Percentiles rank a stretch among this genome's conserved stretches.
These are phyloP conservation scores for Cryphonectria carpinicola DNA, from an alignment of 2,329 filamentous ascomycete species.

Conservation along the genomic window DNA sequence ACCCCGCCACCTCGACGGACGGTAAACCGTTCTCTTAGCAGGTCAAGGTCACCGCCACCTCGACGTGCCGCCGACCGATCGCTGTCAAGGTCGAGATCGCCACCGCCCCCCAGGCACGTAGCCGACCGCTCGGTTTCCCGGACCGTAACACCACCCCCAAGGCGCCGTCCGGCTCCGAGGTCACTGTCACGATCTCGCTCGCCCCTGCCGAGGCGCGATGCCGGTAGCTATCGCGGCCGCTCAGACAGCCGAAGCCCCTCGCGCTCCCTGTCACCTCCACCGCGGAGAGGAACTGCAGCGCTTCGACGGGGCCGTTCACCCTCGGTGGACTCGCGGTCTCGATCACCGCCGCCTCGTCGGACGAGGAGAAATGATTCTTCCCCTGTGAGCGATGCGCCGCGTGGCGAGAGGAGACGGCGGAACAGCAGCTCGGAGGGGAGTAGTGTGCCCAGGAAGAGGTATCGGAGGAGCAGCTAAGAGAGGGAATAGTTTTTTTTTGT, in stretches of 20 bases:
- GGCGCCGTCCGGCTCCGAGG: constrained; percentile 1
- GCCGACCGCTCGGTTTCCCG: constrained; percentile 15
- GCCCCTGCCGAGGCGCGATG: constrained; percentile 22
- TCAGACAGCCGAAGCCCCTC: constrained; percentile 23
- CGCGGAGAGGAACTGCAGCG: constrained; percentile 9
- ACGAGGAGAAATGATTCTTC: constrained; percentile 21
- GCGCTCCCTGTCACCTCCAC: constrained; percentile 19
- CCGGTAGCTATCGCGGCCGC: constrained; percentile 21
- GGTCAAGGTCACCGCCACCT: constrained; percentile 23
- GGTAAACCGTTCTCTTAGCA: constrained; percentile 11
- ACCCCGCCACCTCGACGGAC: constrained; percentile 8
- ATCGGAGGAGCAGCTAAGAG: constrained; percentile 22
- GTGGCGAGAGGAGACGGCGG: constrained; percentile 26
- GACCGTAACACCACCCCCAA: constrained; percentile 21
- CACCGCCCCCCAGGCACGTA: constrained; percentile 6
- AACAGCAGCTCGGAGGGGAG: constrained; percentile 28
- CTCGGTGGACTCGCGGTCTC: constrained; percentile 21
- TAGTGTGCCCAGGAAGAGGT: constrained; percentile 26
- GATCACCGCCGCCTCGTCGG: constrained; percentile 21
- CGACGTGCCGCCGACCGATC: constrained; percentile 12
- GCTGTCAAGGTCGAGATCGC: constrained; percentile 17
- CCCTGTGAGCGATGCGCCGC: constrained; percentile 18
- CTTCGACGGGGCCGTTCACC: constrained; percentile 8
- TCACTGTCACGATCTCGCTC: constrained; percentile 23
- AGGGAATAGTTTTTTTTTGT: too few species aligned